A percentile compares a stretch with the other conserved stretches of the same genome.
Conservation (phyloP, 2,329 filamentous ascomycete genomes). For the Fusarium oligoseptatum region DNA sequence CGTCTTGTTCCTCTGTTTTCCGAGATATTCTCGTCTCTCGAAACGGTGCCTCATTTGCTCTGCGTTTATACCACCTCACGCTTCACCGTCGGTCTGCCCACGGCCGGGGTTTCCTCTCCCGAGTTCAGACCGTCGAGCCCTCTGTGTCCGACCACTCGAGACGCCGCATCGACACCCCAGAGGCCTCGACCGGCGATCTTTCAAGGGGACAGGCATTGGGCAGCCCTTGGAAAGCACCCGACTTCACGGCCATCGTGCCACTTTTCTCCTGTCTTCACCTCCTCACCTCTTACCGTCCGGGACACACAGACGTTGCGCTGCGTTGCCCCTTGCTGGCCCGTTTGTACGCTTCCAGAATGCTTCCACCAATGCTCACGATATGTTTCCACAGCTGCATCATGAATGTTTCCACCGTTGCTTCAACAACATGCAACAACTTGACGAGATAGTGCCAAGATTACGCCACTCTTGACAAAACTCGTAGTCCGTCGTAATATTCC, state of each 20-base stretch:
- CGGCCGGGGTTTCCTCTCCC: slow-evolving; percentile 13
- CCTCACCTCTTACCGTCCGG: slow-evolving; percentile 5
- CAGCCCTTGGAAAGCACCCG: slow-evolving; percentile 23
- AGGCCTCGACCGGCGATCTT: slow-evolving; percentile 15
- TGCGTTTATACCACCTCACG: slow-evolving; percentile 25
- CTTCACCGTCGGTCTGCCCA: slow-evolving; percentile 41
- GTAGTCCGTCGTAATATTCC: background rate
- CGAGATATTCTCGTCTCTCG: slow-evolving; percentile 29
- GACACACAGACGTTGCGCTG: background rate
- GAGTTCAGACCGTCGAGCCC: slow-evolving; percentile 18
- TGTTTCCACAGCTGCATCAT: slow-evolving; percentile 7
- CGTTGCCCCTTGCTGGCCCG: background rate
- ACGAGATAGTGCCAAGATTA: background rate
- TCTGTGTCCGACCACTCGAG: slow-evolving; percentile 21
- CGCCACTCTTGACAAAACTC: background rate
- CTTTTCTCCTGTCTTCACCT: slow-evolving; percentile 14
- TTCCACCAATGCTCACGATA: slow-evolving; percentile 2
- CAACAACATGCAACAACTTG: slow-evolving; percentile 6
- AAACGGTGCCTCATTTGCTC: slow-evolving; percentile 12
- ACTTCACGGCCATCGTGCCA: slow-evolving; percentile 33
- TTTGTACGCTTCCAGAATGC: slow-evolving; percentile 11
- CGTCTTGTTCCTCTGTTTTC: slow-evolving; percentile 25
- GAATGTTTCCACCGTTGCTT: slow-evolving; percentile 10
- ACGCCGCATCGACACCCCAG: slow-evolving; percentile 11
- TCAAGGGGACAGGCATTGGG: slow-evolving; percentile 12